phyloP scores from a whole-genome alignment of 768 basidiomycete genomes.

The Tricholoma bakamatsutake region DNA sequence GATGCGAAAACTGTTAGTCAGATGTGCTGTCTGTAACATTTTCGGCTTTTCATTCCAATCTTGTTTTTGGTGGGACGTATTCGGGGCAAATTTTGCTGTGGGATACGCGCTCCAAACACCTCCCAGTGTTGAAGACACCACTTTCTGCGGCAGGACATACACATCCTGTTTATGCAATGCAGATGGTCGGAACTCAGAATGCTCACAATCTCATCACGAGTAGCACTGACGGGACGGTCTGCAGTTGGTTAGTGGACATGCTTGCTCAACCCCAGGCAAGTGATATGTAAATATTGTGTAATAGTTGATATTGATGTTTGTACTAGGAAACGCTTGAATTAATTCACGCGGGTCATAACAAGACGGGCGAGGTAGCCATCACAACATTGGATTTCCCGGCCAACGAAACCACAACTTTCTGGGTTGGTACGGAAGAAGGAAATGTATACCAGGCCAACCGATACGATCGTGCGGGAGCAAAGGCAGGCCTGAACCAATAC shows the following conservation, averaged over 20 bases:
- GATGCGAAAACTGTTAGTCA: slow-evolving; percentile 50
- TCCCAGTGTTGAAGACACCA: slow-evolving; percentile 95
- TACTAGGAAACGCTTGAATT: slow-evolving; percentile 89
- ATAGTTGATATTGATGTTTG: not conserved
- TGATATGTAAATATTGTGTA: not conserved
- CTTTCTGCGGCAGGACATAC: slow-evolving; percentile 95
- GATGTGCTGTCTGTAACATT: slow-evolving; percentile 96
- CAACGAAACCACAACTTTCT: slow-evolving; percentile 95
- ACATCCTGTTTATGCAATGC: slow-evolving; percentile 97
- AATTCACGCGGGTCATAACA: slow-evolving; percentile 84
- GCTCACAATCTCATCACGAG: slow-evolving; percentile 96
- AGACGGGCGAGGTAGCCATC: slow-evolving; percentile 94
- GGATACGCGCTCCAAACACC: slow-evolving; percentile 96
- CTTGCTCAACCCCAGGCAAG: slow-evolving; percentile 92
- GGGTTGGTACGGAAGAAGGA: slow-evolving; percentile 98
- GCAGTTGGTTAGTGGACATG: slow-evolving; percentile 99
- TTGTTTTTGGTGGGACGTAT: slow-evolving; percentile 98
- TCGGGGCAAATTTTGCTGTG: slow-evolving; percentile 97
- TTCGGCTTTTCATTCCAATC: slow-evolving; percentile 96
- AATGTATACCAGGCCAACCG: slow-evolving; percentile 95
- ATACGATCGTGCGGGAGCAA: slow-evolving; percentile 94
- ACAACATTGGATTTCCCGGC: slow-evolving; percentile 92
- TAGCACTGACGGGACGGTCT: slow-evolving; percentile 95
- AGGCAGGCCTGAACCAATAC: slow-evolving; percentile 90
- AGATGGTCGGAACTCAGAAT: slow-evolving; percentile 98